phyloP scores from a whole-genome alignment of 2,329 filamentous ascomycete genomes.

The Aureobasidium sp. region DNA sequence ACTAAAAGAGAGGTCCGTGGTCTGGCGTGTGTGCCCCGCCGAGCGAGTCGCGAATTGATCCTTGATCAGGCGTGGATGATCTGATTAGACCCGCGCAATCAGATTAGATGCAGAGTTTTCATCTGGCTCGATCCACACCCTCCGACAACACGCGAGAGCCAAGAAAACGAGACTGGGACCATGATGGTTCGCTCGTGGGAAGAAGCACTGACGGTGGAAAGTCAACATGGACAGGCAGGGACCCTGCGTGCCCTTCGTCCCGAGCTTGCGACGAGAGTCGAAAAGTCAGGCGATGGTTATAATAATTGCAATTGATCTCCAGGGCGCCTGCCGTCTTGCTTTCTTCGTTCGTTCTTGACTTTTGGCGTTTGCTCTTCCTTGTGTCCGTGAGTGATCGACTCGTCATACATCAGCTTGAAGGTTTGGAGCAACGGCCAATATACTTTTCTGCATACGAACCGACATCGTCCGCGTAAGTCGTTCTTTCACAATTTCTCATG shows the following conservation, averaged over 20 bases:
- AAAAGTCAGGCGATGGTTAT: background rate
- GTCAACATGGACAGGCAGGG: background rate
- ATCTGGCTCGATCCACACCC: background rate
- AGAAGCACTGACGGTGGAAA: slow-evolving; percentile 12
- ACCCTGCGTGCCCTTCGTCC: background rate
- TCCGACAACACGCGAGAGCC: background rate
- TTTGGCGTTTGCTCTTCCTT: background rate
- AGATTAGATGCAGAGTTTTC: slow-evolving; percentile 13
- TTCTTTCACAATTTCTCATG: background rate
- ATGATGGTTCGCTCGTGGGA: background rate
- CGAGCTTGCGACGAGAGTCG: slow-evolving; percentile 6
- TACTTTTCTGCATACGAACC: background rate
- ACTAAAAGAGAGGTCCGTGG: background rate
- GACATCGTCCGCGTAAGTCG: background rate
- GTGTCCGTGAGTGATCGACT: background rate
- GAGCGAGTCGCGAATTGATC: slow-evolving; percentile 1
- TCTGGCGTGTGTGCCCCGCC: background rate
- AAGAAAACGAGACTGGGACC: background rate
- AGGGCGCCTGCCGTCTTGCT: background rate
- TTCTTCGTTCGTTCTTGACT: background rate
- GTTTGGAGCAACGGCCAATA: background rate
- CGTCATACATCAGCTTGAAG: background rate
- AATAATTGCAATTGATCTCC: background rate
- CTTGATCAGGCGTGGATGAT: slow-evolving; percentile 15
- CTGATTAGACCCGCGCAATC: slow-evolving; percentile 14